These are phyloP conservation scores for Sugiyamaella neomexicana DNA, from an alignment of 1,139 yeast genomes.

Conservation along the genomic window DNA sequence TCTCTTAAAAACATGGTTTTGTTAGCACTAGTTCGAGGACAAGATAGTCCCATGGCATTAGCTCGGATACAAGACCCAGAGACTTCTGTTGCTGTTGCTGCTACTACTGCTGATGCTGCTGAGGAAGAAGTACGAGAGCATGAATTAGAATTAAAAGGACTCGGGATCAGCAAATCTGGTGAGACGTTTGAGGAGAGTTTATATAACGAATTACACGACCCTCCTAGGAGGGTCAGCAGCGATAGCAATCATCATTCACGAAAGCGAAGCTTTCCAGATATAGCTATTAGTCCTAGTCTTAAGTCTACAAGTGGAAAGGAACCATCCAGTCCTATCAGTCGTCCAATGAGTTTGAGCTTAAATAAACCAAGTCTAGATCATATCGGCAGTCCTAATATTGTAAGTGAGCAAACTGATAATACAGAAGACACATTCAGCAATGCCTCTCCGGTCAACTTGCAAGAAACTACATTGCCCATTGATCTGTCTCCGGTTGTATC, in stretches of 20 bases:
- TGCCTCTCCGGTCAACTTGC: background rate
- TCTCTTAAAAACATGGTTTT: constrained; percentile 1
- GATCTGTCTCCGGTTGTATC: background rate
- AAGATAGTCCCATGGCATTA: constrained; percentile 5
- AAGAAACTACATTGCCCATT: background rate
- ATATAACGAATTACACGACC: background rate
- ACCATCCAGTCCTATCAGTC: constrained; percentile 1
- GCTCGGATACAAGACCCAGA: constrained; percentile 14
- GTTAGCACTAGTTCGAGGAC: constrained; percentile 12
- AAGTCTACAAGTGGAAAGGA: background rate
- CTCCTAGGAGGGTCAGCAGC: background rate
- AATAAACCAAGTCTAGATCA: background rate
- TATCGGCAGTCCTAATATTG: background rate
- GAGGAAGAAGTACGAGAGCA: background rate
- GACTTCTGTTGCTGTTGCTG: background rate
- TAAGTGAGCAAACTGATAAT: background rate
- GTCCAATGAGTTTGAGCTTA: background rate
- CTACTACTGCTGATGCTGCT: no score
- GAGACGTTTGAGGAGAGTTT: background rate
- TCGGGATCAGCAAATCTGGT: constrained; percentile 4
- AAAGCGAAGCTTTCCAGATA: background rate
- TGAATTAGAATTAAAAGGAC: background rate
- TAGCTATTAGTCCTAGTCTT: constrained; percentile 2
- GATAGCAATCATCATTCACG: background rate
- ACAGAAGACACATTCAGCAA: background rate